Evolutionary conservation across 805 yeast genomes (phyloP).

Genomic region (Alloascoidea hylecoeti): DNA sequence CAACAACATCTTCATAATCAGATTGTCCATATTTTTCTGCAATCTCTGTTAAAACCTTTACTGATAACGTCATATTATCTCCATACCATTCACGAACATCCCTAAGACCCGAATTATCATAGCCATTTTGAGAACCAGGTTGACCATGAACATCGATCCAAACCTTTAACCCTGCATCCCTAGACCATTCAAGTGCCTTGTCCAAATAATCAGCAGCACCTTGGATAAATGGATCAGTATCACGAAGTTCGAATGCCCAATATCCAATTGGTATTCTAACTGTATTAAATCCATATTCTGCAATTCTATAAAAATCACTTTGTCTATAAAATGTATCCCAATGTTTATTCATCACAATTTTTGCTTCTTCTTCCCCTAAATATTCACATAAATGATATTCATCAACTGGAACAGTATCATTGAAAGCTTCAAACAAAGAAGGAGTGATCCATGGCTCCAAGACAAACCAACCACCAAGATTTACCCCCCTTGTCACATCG

Average conservation of each 20-base stretch:
- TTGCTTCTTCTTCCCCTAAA: slow-evolving; percentile 42
- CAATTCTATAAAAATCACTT: slow-evolving; percentile 46
- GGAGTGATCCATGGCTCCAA: slow-evolving; percentile 81
- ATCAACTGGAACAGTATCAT: slow-evolving; percentile 51
- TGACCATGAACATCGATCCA: slow-evolving; percentile 73
- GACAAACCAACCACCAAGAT: slow-evolving; percentile 82
- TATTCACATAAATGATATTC: slow-evolving; percentile 51
- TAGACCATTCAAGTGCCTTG: slow-evolving; percentile 55
- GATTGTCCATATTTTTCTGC: slow-evolving; percentile 48
- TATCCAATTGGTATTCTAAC: slow-evolving; percentile 74
- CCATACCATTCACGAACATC: slow-evolving; percentile 25
- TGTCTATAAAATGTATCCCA: slow-evolving; percentile 62
- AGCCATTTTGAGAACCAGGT: slow-evolving; percentile 81
- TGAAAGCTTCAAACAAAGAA: slow-evolving; percentile 47
- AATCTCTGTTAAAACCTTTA: slow-evolving; percentile 37
- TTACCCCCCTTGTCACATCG: too few relatives aligned
- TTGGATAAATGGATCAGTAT: slow-evolving; percentile 41
- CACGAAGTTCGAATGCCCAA: slow-evolving; percentile 50
- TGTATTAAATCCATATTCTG: slow-evolving; percentile 50
- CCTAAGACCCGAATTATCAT: slow-evolving; percentile 67
- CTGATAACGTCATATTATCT: slow-evolving; percentile 35
- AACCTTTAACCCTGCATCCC: slow-evolving; percentile 41
- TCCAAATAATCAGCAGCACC: slow-evolving; percentile 41
- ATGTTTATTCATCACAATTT: slow-evolving; percentile 36
- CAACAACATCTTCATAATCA: slow-evolving; percentile 53